A percentile compares a stretch with the other conserved stretches of the same genome.
Evolutionary conservation across 495 filamentous ascomycete species (phyloP).

Genomic region (Aspergillus cavernicola): DNA sequence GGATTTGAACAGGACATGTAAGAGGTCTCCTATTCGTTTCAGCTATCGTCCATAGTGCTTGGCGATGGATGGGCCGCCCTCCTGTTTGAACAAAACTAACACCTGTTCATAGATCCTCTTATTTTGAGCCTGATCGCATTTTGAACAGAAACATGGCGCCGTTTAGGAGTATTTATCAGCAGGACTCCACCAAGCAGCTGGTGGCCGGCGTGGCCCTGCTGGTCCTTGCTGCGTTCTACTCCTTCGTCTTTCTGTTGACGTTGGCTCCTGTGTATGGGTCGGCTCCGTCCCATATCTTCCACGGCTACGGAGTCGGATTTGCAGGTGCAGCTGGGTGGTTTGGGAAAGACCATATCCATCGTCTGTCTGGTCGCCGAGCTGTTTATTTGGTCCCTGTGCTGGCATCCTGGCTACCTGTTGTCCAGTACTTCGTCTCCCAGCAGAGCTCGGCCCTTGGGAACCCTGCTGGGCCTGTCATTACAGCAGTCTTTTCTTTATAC

Average conservation of each 20-base stretch:
- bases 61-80: neutral
- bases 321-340: slow-evolving; percentile 63
- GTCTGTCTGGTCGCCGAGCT: slow-evolving; percentile 35
- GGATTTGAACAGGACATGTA: slow-evolving; percentile 21
- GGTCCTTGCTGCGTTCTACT: slow-evolving; percentile 65
- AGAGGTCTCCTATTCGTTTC: slow-evolving; percentile 15
- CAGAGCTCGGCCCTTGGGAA: slow-evolving; percentile 63
- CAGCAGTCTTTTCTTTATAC: slow-evolving; percentile 65
- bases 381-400: slow-evolving; percentile 58
- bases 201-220: slow-evolving; percentile 48
- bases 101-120: slow-evolving; percentile 3
- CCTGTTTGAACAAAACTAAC: neutral
- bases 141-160: slow-evolving; percentile 20
- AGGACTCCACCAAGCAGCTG: slow-evolving; percentile 28
- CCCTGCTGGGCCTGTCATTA: slow-evolving; percentile 67
- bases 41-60: slow-evolving; percentile 5
- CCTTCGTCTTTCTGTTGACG: slow-evolving; percentile 68
- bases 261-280: slow-evolving; percentile 85
- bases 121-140: neutral
- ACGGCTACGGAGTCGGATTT: slow-evolving; percentile 59
- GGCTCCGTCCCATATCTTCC: slow-evolving; percentile 68
- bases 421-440: slow-evolving; percentile 65
- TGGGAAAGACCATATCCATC: slow-evolving; percentile 47
- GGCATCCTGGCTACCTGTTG: slow-evolving; percentile 66
- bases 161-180: slow-evolving; percentile 25